A percentile compares a stretch with the other conserved stretches of the same genome.
phyloP scores from a whole-genome alignment of 768 basidiomycete genomes.

The Calocera cornea region DNA sequence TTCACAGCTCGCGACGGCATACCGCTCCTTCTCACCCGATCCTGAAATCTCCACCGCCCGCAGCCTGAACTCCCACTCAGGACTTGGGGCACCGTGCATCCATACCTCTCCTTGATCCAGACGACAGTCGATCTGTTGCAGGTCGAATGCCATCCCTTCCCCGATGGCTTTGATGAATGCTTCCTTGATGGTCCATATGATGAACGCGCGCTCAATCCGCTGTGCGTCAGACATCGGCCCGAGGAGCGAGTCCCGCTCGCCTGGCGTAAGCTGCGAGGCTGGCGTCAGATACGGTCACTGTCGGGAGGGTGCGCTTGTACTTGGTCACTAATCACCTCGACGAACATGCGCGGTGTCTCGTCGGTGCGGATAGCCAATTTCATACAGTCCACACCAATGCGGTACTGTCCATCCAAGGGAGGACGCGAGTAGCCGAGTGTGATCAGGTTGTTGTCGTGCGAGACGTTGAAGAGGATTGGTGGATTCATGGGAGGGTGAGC shows the following conservation, averaged over 20 bases:
- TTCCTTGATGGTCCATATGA: constrained; percentile 85
- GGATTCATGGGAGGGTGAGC: constrained; percentile 8
- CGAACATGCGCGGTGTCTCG: constrained; percentile 44
- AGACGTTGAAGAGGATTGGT: constrained; percentile 60
- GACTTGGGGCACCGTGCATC: constrained; percentile 5
- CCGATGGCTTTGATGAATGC: constrained; percentile 85
- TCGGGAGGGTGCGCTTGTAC: constrained; percentile 25
- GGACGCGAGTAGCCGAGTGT: constrained; percentile 39
- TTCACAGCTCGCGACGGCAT: background rate
- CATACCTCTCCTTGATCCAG: constrained; percentile 18
- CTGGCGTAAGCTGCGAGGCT: background rate
- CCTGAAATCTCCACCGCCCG: background rate
- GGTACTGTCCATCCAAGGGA: background rate
- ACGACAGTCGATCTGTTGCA: constrained; percentile 61
- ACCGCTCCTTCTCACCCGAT: background rate
- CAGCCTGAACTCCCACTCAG: constrained; percentile 1
- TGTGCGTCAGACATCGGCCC: constrained; percentile 14
- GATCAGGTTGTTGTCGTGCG: constrained; percentile 63
- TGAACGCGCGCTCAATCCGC: constrained; percentile 45
- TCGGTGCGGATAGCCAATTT: constrained; percentile 49
- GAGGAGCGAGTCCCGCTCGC: background rate
- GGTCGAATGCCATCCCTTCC: constrained; percentile 69
- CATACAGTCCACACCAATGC: constrained; percentile 71
- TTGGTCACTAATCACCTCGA: constrained; percentile 51
- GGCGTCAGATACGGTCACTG: background rate